These are phyloP conservation scores for Ceratocystiopsis sp. DNA, from an alignment of 2,329 filamentous ascomycete species.

Conservation along the genomic window DNA sequence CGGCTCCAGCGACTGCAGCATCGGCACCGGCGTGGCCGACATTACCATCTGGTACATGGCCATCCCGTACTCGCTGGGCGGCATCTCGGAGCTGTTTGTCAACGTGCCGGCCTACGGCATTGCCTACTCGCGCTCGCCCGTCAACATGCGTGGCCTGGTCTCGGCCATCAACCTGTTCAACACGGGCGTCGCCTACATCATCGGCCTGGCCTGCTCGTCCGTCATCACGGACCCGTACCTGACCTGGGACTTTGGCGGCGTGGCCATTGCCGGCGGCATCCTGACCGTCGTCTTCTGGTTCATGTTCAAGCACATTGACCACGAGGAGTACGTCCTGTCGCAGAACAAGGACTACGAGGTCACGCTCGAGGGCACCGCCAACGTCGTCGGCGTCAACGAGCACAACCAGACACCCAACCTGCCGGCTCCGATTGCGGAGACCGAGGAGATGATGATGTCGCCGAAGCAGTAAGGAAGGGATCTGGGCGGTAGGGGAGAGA, in stretches of 20 bases:
- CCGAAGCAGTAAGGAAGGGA: slow-evolving; percentile 12
- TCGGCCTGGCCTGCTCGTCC: slow-evolving; percentile 41
- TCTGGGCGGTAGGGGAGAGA: no score
- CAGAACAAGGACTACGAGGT: slow-evolving; percentile 17
- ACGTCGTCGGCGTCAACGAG: slow-evolving; percentile 10
- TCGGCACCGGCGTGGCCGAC: slow-evolving; percentile 20
- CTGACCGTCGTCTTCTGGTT: slow-evolving; percentile 28
- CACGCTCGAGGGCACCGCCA: slow-evolving; percentile 6
- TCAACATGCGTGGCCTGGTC: slow-evolving; percentile 62
- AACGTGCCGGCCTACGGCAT: slow-evolving; percentile 34
- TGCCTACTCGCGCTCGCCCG: slow-evolving; percentile 51
- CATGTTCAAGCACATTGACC: slow-evolving; percentile 28
- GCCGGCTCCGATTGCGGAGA: slow-evolving; percentile 12
- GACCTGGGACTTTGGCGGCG: slow-evolving; percentile 31
- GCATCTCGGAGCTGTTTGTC: slow-evolving; percentile 35
- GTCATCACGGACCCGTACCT: slow-evolving; percentile 31
- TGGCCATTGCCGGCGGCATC: slow-evolving; percentile 27
- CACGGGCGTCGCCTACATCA: slow-evolving; percentile 48
- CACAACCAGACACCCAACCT: slow-evolving; percentile 12
- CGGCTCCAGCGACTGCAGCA: slow-evolving; percentile 19
- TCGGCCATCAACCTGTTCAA: slow-evolving; percentile 50
- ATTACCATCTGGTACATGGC: slow-evolving; percentile 41
- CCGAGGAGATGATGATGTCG: slow-evolving; percentile 15
- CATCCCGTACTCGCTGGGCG: slow-evolving; percentile 30
- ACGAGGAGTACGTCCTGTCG: slow-evolving; percentile 26